phyloP scores from a whole-genome alignment of 108 stramenopile species.

The Pseudonitzschia pungens region DNA sequence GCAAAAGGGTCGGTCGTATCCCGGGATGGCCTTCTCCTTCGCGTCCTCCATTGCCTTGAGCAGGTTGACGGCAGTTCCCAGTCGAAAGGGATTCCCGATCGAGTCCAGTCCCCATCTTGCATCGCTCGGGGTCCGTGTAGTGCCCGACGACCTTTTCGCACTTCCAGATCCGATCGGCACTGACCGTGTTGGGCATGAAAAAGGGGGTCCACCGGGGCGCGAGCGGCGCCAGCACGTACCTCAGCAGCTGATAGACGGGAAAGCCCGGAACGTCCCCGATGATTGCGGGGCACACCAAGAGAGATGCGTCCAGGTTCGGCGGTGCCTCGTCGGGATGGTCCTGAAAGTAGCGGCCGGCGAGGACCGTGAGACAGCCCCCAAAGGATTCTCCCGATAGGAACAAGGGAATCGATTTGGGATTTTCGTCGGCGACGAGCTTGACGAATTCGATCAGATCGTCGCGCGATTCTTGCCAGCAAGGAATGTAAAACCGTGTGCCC shows the following conservation, averaged over 20 bases:
- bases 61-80: conserved; percentile 50
- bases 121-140: conserved; percentile 12
- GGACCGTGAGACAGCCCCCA: conserved; percentile 45
- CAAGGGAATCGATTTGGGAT: conserved; percentile 30
- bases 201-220: conserved; percentile 46
- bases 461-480: conserved; percentile 36
- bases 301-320: conserved; percentile 32
- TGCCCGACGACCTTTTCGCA: conserved; percentile 26
- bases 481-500: conserved; percentile 45
- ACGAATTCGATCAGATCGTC: conserved; percentile 43
- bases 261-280: conserved; percentile 49
- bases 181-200: conserved; percentile 65
- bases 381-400: conserved; percentile 55
- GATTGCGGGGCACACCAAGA: conserved; percentile 49
- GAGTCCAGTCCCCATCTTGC: conserved; percentile 34
- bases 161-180: conserved; percentile 50
- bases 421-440: conserved; percentile 28
- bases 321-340: conserved; percentile 35
- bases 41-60: conserved; percentile 43
- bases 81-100: conserved; percentile 39
- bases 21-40: conserved; percentile 42
- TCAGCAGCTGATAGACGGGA: conserved; percentile 41
- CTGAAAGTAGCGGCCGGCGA: conserved; percentile 37
- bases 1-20: conserved; percentile 44
- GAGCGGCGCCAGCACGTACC: conserved; percentile 47